Evolutionary conservation across 805 yeast species (phyloP), one percentile per base, ranked within the genome.

Genomic region (Candida pseudofarinosa): DNA sequence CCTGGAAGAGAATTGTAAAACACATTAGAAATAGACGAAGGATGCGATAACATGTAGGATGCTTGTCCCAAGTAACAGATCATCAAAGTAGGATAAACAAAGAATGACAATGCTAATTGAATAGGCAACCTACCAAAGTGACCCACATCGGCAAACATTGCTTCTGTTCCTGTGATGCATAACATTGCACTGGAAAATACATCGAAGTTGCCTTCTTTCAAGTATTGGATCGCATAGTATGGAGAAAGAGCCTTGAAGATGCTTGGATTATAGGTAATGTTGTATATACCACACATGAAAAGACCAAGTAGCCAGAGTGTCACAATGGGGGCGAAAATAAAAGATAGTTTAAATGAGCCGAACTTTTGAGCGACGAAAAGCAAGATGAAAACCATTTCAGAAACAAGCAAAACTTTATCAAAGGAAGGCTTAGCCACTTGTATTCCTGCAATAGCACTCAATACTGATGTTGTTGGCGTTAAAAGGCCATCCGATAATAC

Each of bases 81-180:
- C 51, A 76, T 65, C 50, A 80, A 58, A 33, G 74, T 64, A 13
- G 82, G 78, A 49, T 75, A 79, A n/a, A 77, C 80, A 44, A 76
- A 63, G 3, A 50, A 46, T 2, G 69, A 43, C 35, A 77, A 56
- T 6, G 82, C 68, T 8, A 79, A 40, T 47, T 77, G 80, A 37
- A 77, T 65, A 1, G 83, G 74, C 4, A 63, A 48, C 19, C 65
- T 63, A 2, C 81, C 78, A 51, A 79, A 76, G 52, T 76, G 81
- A 3, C 83, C 79, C 39, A 79, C 65, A 56, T 80, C 84, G 1
- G 83, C 81, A 60, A 80, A 80, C 80, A 80, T 74, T 4, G 84
- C 83, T 48, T 80, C 85, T 3, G 76, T 65, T 26, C 85, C 85
- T 0, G 85, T 79, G 19, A 80, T 59, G 1, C 79, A 63, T 35